These are phyloP conservation scores for Sindora glabra DNA, from an alignment of 306 rosid genomes.

Conservation along the genomic window DNA sequence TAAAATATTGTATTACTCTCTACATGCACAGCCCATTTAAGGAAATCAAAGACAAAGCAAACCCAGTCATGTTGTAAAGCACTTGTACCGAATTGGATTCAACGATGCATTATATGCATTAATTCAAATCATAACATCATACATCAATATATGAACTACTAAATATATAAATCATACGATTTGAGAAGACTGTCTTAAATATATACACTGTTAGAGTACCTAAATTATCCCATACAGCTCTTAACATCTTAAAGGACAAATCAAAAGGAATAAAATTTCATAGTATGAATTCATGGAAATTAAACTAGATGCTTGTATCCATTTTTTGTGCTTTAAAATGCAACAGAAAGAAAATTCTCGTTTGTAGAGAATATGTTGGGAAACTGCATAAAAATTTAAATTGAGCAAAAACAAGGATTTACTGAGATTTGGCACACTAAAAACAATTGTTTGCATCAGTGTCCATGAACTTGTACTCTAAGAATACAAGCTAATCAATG, in stretches of 20 bases:
- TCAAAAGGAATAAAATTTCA: too few species aligned
- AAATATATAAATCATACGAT: too few species aligned
- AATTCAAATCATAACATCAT: too few species aligned
- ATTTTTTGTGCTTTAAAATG: too few species aligned
- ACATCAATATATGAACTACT: too few species aligned
- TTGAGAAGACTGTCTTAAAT: too few species aligned
- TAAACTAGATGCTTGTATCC: not conserved
- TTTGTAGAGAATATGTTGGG: not conserved
- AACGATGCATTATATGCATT: conserved; percentile 10
- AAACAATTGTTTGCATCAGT: not conserved
- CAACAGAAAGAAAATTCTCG: not conserved
- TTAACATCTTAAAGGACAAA: too few species aligned
- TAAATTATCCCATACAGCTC: too few species aligned
- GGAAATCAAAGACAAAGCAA: conserved; percentile 3
- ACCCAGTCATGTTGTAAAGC: not conserved
- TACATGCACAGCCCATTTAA: not conserved
- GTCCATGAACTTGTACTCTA: not conserved
- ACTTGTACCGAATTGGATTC: not conserved
- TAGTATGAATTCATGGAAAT: not conserved
- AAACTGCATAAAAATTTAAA: not conserved
- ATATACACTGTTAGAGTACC: too few species aligned
- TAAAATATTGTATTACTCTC: not conserved
- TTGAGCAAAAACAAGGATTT: not conserved
- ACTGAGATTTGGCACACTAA: not conserved
- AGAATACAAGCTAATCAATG: not conserved